These are phyloP conservation scores for Termitomyces eurrhizus DNA, from an alignment of 768 basidiomycete species.

Conservation along the genomic window DNA sequence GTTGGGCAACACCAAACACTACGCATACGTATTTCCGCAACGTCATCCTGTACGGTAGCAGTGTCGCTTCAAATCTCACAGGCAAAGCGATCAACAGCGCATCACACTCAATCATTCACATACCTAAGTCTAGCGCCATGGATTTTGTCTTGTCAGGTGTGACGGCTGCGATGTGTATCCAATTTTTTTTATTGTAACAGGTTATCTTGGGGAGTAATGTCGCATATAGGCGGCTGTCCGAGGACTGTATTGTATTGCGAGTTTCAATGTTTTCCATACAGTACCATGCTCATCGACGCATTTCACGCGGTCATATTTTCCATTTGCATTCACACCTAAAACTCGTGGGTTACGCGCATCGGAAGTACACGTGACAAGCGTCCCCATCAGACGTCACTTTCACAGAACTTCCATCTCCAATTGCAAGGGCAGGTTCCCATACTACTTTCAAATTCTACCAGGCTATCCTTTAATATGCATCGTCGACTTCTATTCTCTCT, in stretches of 20 bases:
- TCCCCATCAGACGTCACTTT: not conserved
- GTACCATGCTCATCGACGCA: not conserved
- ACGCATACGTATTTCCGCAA: slow-evolving; percentile 79
- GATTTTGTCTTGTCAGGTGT: slow-evolving; percentile 2
- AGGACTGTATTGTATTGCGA: not conserved
- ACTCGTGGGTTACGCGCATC: no score
- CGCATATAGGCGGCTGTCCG: not conserved
- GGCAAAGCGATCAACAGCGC: slow-evolving; percentile 27
- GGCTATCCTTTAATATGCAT: slow-evolving; percentile 5
- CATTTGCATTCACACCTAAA: not conserved
- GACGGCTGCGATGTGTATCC: slow-evolving; percentile 4
- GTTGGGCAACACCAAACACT: slow-evolving; percentile 67
- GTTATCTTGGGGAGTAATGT: not conserved
- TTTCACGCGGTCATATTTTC: not conserved
- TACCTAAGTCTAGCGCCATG: not conserved
- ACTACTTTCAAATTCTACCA: not conserved
- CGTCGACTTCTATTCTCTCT: slow-evolving; percentile 16
- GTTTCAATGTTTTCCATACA: not conserved
- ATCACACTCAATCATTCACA: not conserved
- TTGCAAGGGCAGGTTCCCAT: not conserved
- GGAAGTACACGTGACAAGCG: not conserved
- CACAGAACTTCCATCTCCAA: no score
- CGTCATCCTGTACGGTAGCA: slow-evolving; percentile 61
- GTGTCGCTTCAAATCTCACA: slow-evolving; percentile 42
- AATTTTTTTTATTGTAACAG: not conserved